Evolutionary conservation across 305 asterid genomes (phyloP).

Genomic region (Withania somnifera): DNA sequence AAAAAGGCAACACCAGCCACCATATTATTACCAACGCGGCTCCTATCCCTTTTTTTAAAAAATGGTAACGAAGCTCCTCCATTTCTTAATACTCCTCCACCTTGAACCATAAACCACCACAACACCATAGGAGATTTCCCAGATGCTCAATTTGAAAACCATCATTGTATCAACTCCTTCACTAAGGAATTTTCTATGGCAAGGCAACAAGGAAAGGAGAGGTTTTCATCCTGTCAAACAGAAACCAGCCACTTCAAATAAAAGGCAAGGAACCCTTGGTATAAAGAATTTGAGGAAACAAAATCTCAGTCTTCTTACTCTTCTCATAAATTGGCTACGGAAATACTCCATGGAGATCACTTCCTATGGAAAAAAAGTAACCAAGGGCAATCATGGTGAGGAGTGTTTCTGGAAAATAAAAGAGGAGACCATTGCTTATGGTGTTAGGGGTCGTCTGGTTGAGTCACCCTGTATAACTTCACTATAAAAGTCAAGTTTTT

Average conservation of each 20-base stretch:
- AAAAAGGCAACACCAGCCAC: not conserved
- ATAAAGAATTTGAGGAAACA: not conserved
- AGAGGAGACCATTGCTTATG: not conserved
- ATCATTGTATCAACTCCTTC: not conserved
- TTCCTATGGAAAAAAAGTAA: not conserved
- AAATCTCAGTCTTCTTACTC: not conserved
- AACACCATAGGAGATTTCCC: not conserved
- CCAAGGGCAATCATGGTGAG: not conserved
- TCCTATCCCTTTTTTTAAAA: not conserved
- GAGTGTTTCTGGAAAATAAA: not conserved
- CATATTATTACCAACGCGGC: not conserved
- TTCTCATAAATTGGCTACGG: not conserved
- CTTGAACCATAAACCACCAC: not conserved
- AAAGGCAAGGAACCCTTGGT: not conserved
- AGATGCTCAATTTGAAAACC: not conserved
- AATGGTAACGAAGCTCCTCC: not conserved
- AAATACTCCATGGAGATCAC: not conserved
- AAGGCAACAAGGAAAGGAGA: not conserved
- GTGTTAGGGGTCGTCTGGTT: not conserved
- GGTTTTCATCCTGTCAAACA: not conserved
- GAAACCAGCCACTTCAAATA: not conserved
- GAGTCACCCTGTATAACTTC: too few species aligned
- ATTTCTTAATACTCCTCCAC: too few species aligned
- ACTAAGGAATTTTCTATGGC: not conserved
- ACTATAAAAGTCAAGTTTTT: too few species aligned